Evolutionary conservation across 1,284 basidiomycete genomes (phyloP).

Genomic region (Sutorius eximius): DNA sequence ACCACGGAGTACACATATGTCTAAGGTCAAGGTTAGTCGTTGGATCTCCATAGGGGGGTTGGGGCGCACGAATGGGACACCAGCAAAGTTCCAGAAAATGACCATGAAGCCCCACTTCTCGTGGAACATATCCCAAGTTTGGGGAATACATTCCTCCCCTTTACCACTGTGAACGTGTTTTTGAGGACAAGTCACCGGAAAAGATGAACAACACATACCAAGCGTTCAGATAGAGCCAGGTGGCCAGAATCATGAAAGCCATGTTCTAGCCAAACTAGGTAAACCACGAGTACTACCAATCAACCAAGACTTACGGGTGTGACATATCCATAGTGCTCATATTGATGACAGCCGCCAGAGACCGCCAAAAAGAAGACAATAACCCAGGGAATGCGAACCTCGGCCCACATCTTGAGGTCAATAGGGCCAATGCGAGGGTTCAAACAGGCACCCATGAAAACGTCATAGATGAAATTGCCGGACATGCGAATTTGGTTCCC

Average conservation of each 20-base stretch:
- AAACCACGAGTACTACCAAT: neutral
- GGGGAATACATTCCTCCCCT: slow-evolving; percentile 96
- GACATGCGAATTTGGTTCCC: slow-evolving; percentile 89
- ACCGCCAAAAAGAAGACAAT: slow-evolving; percentile 92
- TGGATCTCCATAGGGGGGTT: neutral
- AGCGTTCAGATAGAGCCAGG: slow-evolving; percentile 95
- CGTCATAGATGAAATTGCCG: slow-evolving; percentile 91
- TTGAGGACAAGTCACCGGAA: neutral
- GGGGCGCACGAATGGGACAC: slow-evolving; percentile 74
- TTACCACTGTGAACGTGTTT: slow-evolving; percentile 52
- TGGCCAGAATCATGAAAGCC: slow-evolving; percentile 95
- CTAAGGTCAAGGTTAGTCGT: slow-evolving; percentile 43
- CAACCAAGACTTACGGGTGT: slow-evolving; percentile 66
- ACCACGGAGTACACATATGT: slow-evolving; percentile 97
- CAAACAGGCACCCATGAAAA: slow-evolving; percentile 94
- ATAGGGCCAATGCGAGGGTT: slow-evolving; percentile 94
- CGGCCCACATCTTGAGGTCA: slow-evolving; percentile 99
- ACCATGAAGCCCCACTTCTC: slow-evolving; percentile 97
- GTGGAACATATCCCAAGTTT: slow-evolving; percentile 99
- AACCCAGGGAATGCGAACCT: slow-evolving; percentile 97
- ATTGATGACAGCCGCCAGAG: slow-evolving; percentile 94
- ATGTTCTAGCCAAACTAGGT: slow-evolving; percentile 67
- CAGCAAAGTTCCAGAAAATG: slow-evolving; percentile 98
- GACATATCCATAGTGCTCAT: slow-evolving; percentile 89
- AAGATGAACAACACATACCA: slow-evolving; percentile 52